Conservation (phyloP, 345 rosid species). For the Hypericum androsaemum region DNA sequence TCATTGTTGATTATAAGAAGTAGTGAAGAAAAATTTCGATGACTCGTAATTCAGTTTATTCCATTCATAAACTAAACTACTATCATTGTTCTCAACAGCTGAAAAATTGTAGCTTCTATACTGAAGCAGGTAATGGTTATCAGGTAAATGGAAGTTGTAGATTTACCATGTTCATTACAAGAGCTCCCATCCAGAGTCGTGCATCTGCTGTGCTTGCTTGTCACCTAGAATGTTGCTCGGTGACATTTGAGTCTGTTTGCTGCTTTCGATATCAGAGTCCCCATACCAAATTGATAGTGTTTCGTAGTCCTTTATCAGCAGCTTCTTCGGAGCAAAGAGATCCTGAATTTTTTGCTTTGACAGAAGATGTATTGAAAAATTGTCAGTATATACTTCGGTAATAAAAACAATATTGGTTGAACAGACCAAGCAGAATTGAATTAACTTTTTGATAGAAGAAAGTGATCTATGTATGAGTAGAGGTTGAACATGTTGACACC, state of each 20-base stretch:
- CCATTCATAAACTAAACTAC: too few relatives aligned
- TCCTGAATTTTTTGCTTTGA: conserved; percentile 57
- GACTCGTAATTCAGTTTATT: too few relatives aligned
- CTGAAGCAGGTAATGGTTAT: too few relatives aligned
- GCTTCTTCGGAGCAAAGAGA: conserved; percentile 45
- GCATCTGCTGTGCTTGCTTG: conserved; percentile 10
- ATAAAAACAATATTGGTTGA: background rate
- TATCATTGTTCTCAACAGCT: too few relatives aligned
- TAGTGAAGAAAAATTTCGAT: too few relatives aligned
- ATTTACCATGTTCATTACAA: conserved; percentile 23
- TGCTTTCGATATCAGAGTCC: conserved; percentile 35
- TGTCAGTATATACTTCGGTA: background rate
- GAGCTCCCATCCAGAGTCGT: conserved; percentile 60
- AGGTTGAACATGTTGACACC: too few relatives aligned
- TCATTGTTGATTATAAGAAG: too few relatives aligned
- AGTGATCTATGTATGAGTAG: too few relatives aligned
- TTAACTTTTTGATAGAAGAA: too few relatives aligned
- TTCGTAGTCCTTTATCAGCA: conserved; percentile 61
- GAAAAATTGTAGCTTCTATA: too few relatives aligned
- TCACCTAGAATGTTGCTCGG: conserved; percentile 10
- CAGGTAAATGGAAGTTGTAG: too few relatives aligned
- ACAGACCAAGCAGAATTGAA: background rate
- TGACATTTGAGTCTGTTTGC: conserved; percentile 18
- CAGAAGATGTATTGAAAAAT: conserved; percentile 1
- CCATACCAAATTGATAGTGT: conserved; percentile 71